Percentiles rank a stretch among this genome's conserved stretches.
Evolutionary conservation across 2,329 filamentous ascomycete genomes (phyloP).

Genomic region (Botrytis fragariae): DNA sequence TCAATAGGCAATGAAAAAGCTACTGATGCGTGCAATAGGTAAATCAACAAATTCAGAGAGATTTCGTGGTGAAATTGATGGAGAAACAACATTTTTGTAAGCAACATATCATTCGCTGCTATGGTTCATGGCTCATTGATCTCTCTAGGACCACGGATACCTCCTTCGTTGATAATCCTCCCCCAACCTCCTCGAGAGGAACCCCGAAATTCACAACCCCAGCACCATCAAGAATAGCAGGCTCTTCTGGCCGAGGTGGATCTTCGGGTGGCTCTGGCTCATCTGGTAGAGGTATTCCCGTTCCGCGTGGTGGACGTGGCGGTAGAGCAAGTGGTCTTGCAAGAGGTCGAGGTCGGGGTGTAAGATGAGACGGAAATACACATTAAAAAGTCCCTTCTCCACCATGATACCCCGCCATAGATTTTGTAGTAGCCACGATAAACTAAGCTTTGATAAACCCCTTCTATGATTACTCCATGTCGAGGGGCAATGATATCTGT

Average conservation of each 20-base stretch:
- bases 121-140: constrained; percentile 22
- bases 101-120: constrained; percentile 33
- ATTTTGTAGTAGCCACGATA: constrained; percentile 7
- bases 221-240: constrained; percentile 34
- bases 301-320: constrained; percentile 36
- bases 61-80: constrained; percentile 46
- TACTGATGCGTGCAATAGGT: constrained; percentile 26
- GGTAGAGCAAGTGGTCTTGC: constrained; percentile 39
- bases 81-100: constrained; percentile 83
- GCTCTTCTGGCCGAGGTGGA: constrained; percentile 21
- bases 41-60: constrained; percentile 40
- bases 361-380: constrained; percentile 29
- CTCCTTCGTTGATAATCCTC: constrained; percentile 87
- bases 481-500: no score
- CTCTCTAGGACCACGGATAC: constrained; percentile 77
- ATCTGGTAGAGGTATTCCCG: constrained; percentile 36
- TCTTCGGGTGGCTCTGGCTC: constrained; percentile 29
- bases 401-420: constrained; percentile 20
- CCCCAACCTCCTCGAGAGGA: constrained; percentile 54
- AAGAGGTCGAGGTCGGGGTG: constrained; percentile 36
- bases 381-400: constrained; percentile 19
- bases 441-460: constrained; percentile 2
- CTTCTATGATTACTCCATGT: background rate
- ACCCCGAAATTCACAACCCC: constrained; percentile 43
- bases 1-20: constrained; percentile 5